Evolutionary conservation across 257 asterid genomes (phyloP), one percentile per base, ranked within the genome.

Genomic region (Solanum chiquidenum): DNA sequence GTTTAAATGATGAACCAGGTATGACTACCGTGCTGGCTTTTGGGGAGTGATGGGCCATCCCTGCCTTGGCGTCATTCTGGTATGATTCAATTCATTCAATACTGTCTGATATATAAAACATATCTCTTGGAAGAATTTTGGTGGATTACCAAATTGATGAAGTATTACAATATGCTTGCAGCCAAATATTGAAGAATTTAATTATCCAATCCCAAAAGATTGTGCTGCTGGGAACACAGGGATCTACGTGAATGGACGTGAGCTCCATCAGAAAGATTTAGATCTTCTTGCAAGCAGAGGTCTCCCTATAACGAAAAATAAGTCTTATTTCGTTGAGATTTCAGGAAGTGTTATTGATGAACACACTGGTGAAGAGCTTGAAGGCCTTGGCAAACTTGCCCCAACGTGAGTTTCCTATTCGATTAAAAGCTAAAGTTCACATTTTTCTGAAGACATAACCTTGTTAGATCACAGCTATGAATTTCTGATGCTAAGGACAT

Each of bases 21-120:
- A 95, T 64, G 99, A 97, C 86, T 83, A 86, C 84, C 91, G 91
- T 83, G 99, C 98, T 40, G 99, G 99, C 86, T 97, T 97, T 92
- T 97, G 99, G 99, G 99, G 99, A 66, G 98, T 94, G 92, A 93
- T 97, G 93, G 98, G 98, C 84, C 93, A 93, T 91, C 96, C 96
- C 73, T 97, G 99, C 89, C 92, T 94, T 31, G 99, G 99, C 79
- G 94, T 97, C 86, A 89, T 95, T 89, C 91, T 92, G 96, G 99
- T 97, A 91, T 89, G 98, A 88, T 90, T 86, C 83, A 42, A 64
- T 89, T 88, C 97, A 90, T 90, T 86, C 83, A 42, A 64, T 66
- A 85, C 71, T 83, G 29, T 86, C 86, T 49, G 42, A 84, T 83
- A 44, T 46, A 35, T 20, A 35, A 16, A 25, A 83, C 35, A n/a